phyloP scores from a whole-genome alignment of 2,329 filamentous ascomycete species.

The Paecilomyces formosus region DNA sequence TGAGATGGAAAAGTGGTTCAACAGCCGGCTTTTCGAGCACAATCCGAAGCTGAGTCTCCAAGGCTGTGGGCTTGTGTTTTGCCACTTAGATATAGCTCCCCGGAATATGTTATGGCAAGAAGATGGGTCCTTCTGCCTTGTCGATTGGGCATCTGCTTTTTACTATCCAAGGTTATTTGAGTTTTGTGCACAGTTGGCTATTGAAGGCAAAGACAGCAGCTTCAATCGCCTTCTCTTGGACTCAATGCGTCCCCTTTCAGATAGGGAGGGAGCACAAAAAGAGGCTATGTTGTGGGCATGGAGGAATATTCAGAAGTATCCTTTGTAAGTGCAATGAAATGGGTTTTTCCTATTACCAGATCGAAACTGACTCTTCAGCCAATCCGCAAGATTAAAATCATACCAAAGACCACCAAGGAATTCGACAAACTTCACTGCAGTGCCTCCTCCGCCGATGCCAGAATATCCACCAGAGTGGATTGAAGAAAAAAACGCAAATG shows the following conservation, averaged over 20 bases:
- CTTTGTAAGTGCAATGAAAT: background rate
- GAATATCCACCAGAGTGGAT: background rate
- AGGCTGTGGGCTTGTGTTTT: background rate
- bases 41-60: background rate
- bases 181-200: background rate
- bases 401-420: background rate
- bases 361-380: background rate
- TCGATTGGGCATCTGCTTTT: background rate
- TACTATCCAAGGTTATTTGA: background rate
- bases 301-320: background rate
- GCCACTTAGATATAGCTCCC: background rate
- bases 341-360: background rate
- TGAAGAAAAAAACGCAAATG: background rate
- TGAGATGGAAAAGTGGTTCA: background rate
- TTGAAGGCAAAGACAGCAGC: background rate
- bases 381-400: background rate
- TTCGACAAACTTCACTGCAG: background rate
- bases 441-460: background rate
- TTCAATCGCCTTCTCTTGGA: background rate
- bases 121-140: conserved; percentile 7
- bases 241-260: background rate
- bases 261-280: background rate
- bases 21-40: background rate
- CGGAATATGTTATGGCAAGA: background rate
- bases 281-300: background rate